phyloP scores from a whole-genome alignment of 345 rosid genomes.

The Combretum micranthum region DNA sequence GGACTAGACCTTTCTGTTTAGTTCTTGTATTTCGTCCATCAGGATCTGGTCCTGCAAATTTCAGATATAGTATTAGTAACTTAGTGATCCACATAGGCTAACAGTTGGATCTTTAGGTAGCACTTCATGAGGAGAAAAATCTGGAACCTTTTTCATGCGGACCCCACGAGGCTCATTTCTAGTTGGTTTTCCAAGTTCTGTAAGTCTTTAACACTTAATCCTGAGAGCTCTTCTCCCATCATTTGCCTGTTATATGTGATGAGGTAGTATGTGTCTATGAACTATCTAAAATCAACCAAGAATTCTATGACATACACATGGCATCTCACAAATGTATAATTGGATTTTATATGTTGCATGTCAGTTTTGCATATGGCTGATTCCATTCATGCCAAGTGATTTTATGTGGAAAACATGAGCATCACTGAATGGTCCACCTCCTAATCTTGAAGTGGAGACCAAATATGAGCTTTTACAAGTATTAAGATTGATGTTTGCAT shows the following conservation, averaged over 20 bases:
- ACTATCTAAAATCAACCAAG: too few relatives aligned
- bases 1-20: constrained; percentile 42
- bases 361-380: too few relatives aligned
- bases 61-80: constrained; percentile 5
- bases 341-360: too few relatives aligned
- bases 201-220: constrained; percentile 40
- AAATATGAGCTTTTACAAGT: too few relatives aligned
- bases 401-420: too few relatives aligned
- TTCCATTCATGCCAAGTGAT: too few relatives aligned
- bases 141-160: constrained; percentile 55
- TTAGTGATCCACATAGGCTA: background rate
- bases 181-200: constrained; percentile 54
- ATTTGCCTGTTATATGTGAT: constrained; percentile 42
- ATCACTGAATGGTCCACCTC: too few relatives aligned
- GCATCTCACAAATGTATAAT: too few relatives aligned
- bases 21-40: constrained; percentile 58
- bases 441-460: too few relatives aligned
- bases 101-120: background rate
- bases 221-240: constrained; percentile 80
- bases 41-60: constrained; percentile 48
- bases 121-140: constrained; percentile 2
- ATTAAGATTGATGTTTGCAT: too few relatives aligned
- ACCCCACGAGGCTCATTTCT: constrained; percentile 54
- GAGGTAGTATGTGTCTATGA: constrained; percentile 1
- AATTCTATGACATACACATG: too few relatives aligned